Base-by-base conservation (phyloP, 805 yeast species). In the Pichia manshurica region DNA sequence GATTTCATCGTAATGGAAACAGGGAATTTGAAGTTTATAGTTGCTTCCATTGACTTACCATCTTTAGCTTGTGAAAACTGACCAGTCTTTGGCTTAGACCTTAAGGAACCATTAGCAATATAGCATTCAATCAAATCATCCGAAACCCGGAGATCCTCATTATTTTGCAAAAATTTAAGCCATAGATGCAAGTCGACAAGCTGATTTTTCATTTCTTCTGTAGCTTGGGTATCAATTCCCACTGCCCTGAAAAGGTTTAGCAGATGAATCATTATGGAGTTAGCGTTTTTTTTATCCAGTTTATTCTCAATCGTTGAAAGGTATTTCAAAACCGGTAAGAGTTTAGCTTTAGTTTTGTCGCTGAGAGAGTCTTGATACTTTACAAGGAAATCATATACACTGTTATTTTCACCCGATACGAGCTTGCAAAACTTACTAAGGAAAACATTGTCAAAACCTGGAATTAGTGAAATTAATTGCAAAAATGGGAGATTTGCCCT, bases 301-400 rank as follows among this genome's bases (percentile, higher is more conserved):
- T 29, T 46, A 4, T 22, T 15, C 9, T 41, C 32, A 16, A 46
- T 31, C n/a, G 21, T 16, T 15, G 32, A 15, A 5, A 47, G 25
- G 29, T 42, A 43, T 5, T 47, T 32, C 13, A 47, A 4, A 25
- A 47, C 33, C 3, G 50, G 50, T 15, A 43, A 12, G 9, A 47
- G 9, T 25, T 32, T 42, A 1, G 16, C 17, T 19, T 33, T 43
- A 3, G 36, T 39, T 42, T 39, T 42, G 5, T 38, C 35, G 42
- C 44, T 42, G 4, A 47, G 33, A 4, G 50, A 29, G 31, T 37
- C 47, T 33, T 43, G 39, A 31, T 47, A 47, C 25, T 47, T 47
- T 2, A 25, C 21, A 15, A 47, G 35, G 17, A 47, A 44, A 21
- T 43, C 37, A 33, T 13, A 38, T 20, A 43, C 29, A 6, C 44